These are phyloP conservation scores for Talaromyces verruculosus DNA, from an alignment of 2,329 filamentous ascomycete genomes.

Conservation along the genomic window DNA sequence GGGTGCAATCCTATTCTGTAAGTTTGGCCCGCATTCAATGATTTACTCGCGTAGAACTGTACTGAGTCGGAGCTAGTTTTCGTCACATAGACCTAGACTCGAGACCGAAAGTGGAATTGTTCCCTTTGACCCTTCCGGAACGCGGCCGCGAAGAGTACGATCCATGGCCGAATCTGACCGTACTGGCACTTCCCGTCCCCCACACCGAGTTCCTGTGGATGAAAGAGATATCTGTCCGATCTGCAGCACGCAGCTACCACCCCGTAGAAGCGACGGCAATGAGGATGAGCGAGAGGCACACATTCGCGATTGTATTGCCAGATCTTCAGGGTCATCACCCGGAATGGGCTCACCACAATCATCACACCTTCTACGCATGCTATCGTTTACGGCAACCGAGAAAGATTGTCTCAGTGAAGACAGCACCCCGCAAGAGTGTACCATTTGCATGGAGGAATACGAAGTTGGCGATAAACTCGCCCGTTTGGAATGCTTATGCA, in stretches of 20 bases:
- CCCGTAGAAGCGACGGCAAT: slow-evolving; percentile 38
- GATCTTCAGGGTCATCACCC: slow-evolving; percentile 29
- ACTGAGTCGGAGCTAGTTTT: slow-evolving; percentile 16
- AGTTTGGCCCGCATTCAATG: background rate
- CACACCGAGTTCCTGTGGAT: slow-evolving; percentile 28
- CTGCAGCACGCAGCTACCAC: slow-evolving; percentile 43
- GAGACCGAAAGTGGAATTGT: slow-evolving; percentile 4
- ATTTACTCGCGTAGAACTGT: background rate
- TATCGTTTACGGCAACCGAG: slow-evolving; percentile 58
- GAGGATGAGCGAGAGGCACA: slow-evolving; percentile 47
- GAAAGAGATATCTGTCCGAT: slow-evolving; percentile 51
- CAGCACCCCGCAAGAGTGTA: slow-evolving; percentile 57
- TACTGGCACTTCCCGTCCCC: slow-evolving; percentile 17
- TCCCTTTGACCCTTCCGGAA: slow-evolving; percentile 13
- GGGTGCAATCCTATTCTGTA: slow-evolving; percentile 15
- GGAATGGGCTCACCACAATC: slow-evolving; percentile 23
- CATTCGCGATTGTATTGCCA: slow-evolving; percentile 47
- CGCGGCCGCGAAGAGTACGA: slow-evolving; percentile 19
- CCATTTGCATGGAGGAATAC: slow-evolving; percentile 66
- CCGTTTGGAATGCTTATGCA: slow-evolving; percentile 63
- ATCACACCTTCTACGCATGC: slow-evolving; percentile 38
- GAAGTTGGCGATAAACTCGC: slow-evolving; percentile 60
- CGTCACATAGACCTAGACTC: slow-evolving; percentile 14
- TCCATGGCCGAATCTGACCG: slow-evolving; percentile 21
- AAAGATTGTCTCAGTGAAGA: slow-evolving; percentile 61